phyloP scores from a whole-genome alignment of 192 early-diverging fungal species.

The Linnemannia schmuckeri region DNA sequence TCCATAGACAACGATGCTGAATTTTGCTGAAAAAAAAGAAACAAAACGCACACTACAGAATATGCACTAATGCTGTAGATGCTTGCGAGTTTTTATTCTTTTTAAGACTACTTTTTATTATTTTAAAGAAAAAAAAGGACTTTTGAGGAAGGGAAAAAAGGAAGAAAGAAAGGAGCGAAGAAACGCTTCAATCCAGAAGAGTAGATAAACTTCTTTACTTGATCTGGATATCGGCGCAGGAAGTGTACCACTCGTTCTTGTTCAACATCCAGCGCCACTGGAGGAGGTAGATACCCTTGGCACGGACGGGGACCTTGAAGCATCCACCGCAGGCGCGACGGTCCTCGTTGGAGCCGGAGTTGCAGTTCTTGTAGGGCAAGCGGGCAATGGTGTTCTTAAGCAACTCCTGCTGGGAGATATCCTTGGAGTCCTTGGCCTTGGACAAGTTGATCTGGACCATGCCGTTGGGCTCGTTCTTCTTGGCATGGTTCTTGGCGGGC shows the following conservation, averaged over 20 bases:
- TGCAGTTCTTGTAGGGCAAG: conserved; percentile 44
- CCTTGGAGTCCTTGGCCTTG: conserved; percentile 7
- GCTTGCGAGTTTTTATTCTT: background rate
- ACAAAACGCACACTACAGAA: background rate
- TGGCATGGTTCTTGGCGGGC: conserved; percentile 48
- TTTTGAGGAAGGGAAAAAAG: background rate
- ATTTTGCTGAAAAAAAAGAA: background rate
- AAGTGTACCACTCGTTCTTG: conserved; percentile 44
- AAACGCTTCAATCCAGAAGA: background rate
- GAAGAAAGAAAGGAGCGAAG: background rate
- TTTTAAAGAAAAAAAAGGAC: background rate
- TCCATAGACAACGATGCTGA: background rate
- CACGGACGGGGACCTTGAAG: conserved; percentile 46
- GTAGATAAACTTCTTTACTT: background rate
- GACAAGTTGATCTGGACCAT: conserved; percentile 39
- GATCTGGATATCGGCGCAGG: conserved; percentile 32
- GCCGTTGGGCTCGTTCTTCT: conserved; percentile 16
- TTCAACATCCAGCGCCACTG: conserved; percentile 56
- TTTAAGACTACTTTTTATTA: background rate
- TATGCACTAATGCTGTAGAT: conserved; percentile 4
- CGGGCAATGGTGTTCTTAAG: conserved; percentile 26
- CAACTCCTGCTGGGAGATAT: conserved; percentile 23
- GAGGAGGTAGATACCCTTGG: conserved; percentile 29
- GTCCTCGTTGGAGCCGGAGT: conserved; percentile 15
- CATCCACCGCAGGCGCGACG: conserved; percentile 41